Evolutionary conservation across 140 eudicot genomes (phyloP), one percentile per base, ranked within the genome.

Genomic region (Stevia rebaudiana): DNA sequence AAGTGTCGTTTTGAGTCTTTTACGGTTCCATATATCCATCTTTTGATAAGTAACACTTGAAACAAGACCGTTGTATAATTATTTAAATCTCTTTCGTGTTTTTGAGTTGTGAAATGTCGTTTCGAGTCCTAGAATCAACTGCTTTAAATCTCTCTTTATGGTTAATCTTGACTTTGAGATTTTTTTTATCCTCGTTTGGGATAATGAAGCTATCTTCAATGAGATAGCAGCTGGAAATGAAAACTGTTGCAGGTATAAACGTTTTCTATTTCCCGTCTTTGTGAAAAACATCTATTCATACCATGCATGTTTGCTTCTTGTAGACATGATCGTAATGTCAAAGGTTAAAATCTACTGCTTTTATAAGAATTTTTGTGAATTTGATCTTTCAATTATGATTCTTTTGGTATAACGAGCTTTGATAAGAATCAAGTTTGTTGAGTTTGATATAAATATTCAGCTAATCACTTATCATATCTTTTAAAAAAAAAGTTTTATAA

Each of bases 271-370:
- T 28, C 31, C 31, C 23, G 6, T 23, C 52, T 11, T 39, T 61
- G 51, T 21, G 50, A 61, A 13, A 22, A 22, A 11, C 15, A 21
- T 18, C 8, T 40, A 39, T 23, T 62, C 53, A 21, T 43, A 62
- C 4, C 22, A 62, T 61, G 39, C 22, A 62, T 61, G 39, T 39
- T 61, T 61, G 22, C 53, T 61, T 41, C 19, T 61, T 15, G 54
- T 62, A 42, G 22, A 22, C 22, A 10, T 43, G 28, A 43, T 63
- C 24, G 10, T 42, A 57, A 33, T 44, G 31, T 41, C 43, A 31
- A 44, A 33, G 63, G 63, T 9, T 57, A 31, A 16, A 31, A 7
- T 56, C 44, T 56, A 57, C 3, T 15, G 63, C n/a, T 57, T 57
- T 44, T 33, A 16, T 16, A 33, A 57, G 41, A 55, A 15, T 13